Conservation (phyloP, 768 basidiomycete genomes). For the Rhizopogon vulgaris region DNA sequence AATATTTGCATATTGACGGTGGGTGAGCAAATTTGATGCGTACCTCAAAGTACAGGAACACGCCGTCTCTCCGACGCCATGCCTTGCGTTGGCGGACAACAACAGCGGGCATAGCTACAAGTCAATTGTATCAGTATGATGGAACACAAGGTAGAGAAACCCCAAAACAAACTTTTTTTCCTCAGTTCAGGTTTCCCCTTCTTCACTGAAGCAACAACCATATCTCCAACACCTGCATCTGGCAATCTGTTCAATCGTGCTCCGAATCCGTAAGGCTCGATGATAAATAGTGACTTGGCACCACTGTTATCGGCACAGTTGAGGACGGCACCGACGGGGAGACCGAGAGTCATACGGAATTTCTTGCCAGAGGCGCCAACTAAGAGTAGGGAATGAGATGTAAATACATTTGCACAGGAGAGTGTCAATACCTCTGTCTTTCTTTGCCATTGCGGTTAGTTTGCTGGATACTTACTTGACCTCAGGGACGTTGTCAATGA, state of each 20-base stretch:
- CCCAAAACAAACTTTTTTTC: constrained; percentile 84
- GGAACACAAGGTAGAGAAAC: background rate
- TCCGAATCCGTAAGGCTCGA: constrained; percentile 94
- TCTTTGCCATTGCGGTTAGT: background rate
- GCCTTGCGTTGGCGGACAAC: constrained; percentile 97
- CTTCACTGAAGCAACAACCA: constrained; percentile 97
- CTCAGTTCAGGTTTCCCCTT: constrained; percentile 99
- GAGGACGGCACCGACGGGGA: constrained; percentile 89
- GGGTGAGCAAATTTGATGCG: constrained; percentile 11
- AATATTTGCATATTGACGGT: background rate
- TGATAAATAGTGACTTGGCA: constrained; percentile 91
- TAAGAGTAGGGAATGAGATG: constrained; percentile 15
- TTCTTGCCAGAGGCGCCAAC: constrained; percentile 83
- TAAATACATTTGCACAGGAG: background rate
- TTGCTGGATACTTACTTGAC: background rate
- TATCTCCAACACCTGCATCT: constrained; percentile 91
- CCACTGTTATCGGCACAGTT: constrained; percentile 99
- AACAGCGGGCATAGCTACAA: constrained; percentile 89
- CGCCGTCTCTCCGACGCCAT: constrained; percentile 96
- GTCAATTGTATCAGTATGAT: constrained; percentile 4
- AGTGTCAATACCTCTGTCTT: background rate
- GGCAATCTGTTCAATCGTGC: constrained; percentile 96
- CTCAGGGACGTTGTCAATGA: no score
- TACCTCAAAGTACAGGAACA: constrained; percentile 97
- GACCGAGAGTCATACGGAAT: constrained; percentile 92